Conservation (phyloP, 805 yeast species). For the Yarrowia sp. region DNA sequence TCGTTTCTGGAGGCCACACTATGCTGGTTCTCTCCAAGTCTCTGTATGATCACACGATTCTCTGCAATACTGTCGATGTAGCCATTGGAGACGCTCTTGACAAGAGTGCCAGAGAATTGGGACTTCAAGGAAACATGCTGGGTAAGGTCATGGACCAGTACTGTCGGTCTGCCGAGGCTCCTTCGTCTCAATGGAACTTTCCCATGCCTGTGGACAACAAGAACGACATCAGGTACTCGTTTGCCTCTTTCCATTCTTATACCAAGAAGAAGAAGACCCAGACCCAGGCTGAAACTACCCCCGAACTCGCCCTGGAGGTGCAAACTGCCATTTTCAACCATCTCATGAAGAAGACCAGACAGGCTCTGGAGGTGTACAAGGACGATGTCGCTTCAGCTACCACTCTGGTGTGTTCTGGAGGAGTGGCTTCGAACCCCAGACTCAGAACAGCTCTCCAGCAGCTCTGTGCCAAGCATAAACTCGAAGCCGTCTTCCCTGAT, state of each 20-base stretch:
- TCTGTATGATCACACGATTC: conserved; percentile 69
- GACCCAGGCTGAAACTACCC: conserved; percentile 2
- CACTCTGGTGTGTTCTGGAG: conserved; percentile 86
- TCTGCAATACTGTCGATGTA: conserved; percentile 79
- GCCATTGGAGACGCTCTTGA: conserved; percentile 95
- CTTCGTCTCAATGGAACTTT: conserved; percentile 6
- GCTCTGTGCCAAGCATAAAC: conserved; percentile 37
- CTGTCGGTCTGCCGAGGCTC: conserved; percentile 47
- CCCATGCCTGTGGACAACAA: conserved; percentile 56
- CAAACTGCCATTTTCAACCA: conserved; percentile 78
- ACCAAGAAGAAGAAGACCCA: conserved; percentile 45
- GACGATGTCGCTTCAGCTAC: conserved; percentile 29
- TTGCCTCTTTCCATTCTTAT: conserved; percentile 74
- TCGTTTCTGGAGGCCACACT: conserved; percentile 95
- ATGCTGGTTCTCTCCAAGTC: conserved; percentile 74
- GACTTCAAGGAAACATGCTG: conserved; percentile 75
- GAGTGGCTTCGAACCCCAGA: conserved; percentile 79
- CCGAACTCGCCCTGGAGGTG: conserved; percentile 45
- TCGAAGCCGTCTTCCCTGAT: conserved; percentile 69
- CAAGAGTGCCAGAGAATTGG: conserved; percentile 87
- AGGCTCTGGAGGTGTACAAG: conserved; percentile 10
- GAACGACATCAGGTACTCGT: conserved; percentile 54
- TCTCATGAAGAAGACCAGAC: conserved; percentile 48
- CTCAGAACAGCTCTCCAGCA: conserved; percentile 47
- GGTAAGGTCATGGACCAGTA: conserved; percentile 81